These are phyloP conservation scores for Teratosphaeria gauchensis DNA, from an alignment of 2,329 filamentous ascomycete genomes.

Conservation along the genomic window DNA sequence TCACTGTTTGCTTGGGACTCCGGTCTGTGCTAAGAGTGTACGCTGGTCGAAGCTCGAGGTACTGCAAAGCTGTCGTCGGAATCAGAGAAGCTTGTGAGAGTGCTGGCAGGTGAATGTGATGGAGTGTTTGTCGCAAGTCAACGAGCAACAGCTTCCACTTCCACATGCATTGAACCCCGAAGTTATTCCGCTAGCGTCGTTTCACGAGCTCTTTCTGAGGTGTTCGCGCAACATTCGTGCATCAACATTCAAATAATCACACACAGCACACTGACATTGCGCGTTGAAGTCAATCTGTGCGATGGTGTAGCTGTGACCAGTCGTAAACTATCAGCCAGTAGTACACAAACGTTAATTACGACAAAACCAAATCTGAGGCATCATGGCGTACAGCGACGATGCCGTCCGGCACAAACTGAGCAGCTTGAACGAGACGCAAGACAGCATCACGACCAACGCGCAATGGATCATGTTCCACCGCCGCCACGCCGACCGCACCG, in stretches of 20 bases:
- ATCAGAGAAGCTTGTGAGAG: background rate
- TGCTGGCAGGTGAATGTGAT: background rate
- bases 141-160: background rate
- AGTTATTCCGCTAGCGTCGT: background rate
- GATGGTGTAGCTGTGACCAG: background rate
- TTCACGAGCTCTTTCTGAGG: background rate
- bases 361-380: background rate
- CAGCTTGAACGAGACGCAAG: conserved; percentile 91
- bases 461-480: conserved; percentile 99
- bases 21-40: background rate
- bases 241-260: background rate
- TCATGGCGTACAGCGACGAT: conserved; percentile 93
- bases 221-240: background rate
- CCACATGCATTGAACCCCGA: background rate
- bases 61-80: background rate
- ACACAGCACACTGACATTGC: background rate
- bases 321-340: background rate
- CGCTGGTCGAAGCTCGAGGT: background rate
- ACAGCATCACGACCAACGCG: conserved; percentile 89
- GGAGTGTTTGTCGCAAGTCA: background rate
- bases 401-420: conserved; percentile 90
- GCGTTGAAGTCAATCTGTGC: background rate
- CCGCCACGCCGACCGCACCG: conserved; percentile 84
- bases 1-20: background rate
- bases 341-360: too few relatives aligned